Percentiles rank a stretch among this genome's conserved stretches.
These are phyloP conservation scores for Sedum album DNA, from an alignment of 164 flowering plant genomes.

Conservation along the genomic window DNA sequence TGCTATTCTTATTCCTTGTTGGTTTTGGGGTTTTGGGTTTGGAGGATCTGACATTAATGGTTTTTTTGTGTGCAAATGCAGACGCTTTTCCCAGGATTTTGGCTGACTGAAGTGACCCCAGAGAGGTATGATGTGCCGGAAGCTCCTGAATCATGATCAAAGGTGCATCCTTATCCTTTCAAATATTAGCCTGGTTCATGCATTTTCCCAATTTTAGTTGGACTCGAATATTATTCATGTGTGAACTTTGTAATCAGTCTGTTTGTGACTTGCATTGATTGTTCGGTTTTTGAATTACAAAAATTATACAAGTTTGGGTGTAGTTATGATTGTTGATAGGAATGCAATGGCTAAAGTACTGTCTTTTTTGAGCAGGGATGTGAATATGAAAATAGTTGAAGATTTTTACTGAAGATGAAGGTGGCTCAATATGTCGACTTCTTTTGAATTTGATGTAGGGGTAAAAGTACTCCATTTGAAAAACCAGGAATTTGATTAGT, in stretches of 20 bases:
- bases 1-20: not conserved
- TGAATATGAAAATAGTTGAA: conserved; percentile 2
- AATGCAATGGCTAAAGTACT: not conserved
- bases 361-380: not conserved
- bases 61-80: conserved; percentile 21
- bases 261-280: not conserved
- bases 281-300: not conserved
- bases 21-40: not conserved
- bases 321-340: not conserved
- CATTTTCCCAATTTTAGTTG: not conserved
- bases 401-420: not conserved
- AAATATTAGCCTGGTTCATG: not conserved
- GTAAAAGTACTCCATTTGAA: not conserved
- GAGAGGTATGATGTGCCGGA: too few species aligned
- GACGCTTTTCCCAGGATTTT: conserved; percentile 44
- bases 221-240: not conserved
- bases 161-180: too few species aligned
- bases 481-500: not conserved
- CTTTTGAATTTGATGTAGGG: not conserved
- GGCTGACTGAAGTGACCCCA: conserved; percentile 59
- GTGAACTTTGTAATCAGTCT: not conserved
- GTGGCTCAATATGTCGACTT: not conserved
- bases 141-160: too few species aligned
- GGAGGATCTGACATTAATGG: not conserved
- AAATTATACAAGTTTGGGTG: not conserved